Evolutionary conservation across 495 filamentous ascomycete genomes (phyloP).

Genomic region (Podospora pseudoanserina): DNA sequence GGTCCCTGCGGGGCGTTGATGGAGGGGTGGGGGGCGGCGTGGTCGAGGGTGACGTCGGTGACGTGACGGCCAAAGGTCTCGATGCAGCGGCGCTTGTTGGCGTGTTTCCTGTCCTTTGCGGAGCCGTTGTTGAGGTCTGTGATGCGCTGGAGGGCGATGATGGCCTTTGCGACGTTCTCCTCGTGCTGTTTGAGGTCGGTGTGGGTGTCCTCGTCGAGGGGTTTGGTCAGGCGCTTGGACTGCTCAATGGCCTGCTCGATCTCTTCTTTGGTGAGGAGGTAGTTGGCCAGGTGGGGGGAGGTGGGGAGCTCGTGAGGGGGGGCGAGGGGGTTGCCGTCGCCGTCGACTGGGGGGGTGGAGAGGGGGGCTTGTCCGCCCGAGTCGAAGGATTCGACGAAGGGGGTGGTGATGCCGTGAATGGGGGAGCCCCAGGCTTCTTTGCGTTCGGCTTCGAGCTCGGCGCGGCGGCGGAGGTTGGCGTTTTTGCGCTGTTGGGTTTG

Average conservation of each 20-base stretch:
- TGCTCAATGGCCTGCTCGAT: constrained; percentile 59
- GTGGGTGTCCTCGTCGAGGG: constrained; percentile 32
- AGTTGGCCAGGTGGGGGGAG: constrained; percentile 59
- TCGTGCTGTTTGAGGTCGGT: constrained; percentile 38
- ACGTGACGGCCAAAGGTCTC: constrained; percentile 84
- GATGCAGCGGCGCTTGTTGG: constrained; percentile 79
- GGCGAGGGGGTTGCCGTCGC: constrained; percentile 33
- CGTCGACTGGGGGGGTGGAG: constrained; percentile 35
- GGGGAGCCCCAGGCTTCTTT: constrained; percentile 66
- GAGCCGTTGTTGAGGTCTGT: constrained; percentile 68
- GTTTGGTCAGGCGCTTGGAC: constrained; percentile 60
- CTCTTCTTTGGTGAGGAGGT: constrained; percentile 64
- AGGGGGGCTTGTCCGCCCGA: constrained; percentile 44
- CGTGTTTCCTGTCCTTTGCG: constrained; percentile 68
- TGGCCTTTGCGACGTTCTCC: constrained; percentile 50
- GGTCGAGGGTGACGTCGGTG: constrained; percentile 64
- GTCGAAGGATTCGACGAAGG: constrained; percentile 81
- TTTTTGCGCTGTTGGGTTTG: constrained; percentile 75
- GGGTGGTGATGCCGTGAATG: constrained; percentile 68
- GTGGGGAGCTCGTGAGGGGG: constrained; percentile 40
- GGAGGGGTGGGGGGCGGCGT: constrained; percentile 47
- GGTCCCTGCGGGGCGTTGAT: constrained; percentile 37
- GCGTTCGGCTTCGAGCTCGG: constrained; percentile 59
- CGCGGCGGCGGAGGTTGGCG: constrained; percentile 70
- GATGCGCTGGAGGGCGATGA: constrained; percentile 71